Evolutionary conservation across 345 rosid species (phyloP), one percentile per base, ranked within the genome.

Genomic region (Salix suchowensis): DNA sequence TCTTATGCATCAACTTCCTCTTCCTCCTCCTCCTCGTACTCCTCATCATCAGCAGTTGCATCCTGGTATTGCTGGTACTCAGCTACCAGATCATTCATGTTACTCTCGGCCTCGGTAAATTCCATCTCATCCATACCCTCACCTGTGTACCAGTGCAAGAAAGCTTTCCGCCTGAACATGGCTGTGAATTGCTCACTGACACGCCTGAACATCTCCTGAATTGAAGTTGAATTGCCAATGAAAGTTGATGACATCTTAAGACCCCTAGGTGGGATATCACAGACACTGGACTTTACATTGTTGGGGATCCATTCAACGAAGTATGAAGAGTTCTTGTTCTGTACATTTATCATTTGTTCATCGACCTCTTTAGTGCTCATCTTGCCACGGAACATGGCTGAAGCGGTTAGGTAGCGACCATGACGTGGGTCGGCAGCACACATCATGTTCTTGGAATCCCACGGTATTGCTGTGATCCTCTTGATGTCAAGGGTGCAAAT

Each of bases 1-100:
- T 26, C 69, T 82, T 71, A 82, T 19, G 34, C 54, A 46, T 16
- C 71, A 23, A 62, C 14, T 32, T 78, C 81, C 62, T 72, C 81
- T 30, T 78, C 78, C 4, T 72, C 81, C 13, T 70, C 73, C 39
- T 72, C 76, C 73, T 78, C 81, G 8, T 78, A 78, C 50, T 78
- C 80, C 40, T 71, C 81, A 0, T 78, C 81, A 3, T 72, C 81
- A 3, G 62, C 68, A 8, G 81, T 78, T 55, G 81, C 81, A 40
- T 78, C 81, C 71, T 78, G 81, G 75, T 78, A 78, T 62, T 78
- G 81, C 68, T 78, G 81, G 24, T 78, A 78, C 68, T 78, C 81
- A 0, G 81, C 81, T 6, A 78, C 81, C 60, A 78, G 55, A 67
- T 78, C 81, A 55, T 78, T 78, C 80, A 77, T 77, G 66, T 77